A percentile compares a stretch with the other conserved stretches of the same genome.
phyloP scores from a whole-genome alignment of 257 asterid species.

The Nicotiana tabacum region DNA sequence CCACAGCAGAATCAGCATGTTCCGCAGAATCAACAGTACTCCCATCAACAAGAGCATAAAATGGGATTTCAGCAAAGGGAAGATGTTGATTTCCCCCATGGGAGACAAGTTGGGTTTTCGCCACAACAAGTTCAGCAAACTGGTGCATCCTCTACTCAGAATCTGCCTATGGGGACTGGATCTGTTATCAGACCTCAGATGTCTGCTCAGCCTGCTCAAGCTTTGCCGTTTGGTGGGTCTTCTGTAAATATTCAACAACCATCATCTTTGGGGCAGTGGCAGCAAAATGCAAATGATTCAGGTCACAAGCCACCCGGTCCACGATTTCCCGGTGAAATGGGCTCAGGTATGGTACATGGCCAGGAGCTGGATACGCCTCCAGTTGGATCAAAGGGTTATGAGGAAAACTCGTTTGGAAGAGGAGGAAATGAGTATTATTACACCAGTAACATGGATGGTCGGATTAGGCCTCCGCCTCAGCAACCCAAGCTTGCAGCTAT shows the following conservation, averaged over 20 bases:
- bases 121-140: conserved; percentile 54
- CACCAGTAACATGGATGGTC: conserved; percentile 45
- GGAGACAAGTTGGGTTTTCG: conserved; percentile 56
- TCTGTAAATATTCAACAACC: conserved; percentile 49
- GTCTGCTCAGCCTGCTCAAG: conserved; percentile 44
- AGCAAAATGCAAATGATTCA: conserved; percentile 41
- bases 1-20: conserved; percentile 49
- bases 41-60: conserved; percentile 59
- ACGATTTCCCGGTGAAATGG: conserved; percentile 57
- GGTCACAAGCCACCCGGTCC: conserved; percentile 46
- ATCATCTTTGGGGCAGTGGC: conserved; percentile 38
- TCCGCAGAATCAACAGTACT: conserved; percentile 49
- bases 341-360: conserved; percentile 49
- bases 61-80: conserved; percentile 50
- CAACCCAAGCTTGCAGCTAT: conserved; percentile 82
- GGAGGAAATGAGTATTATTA: conserved; percentile 53
- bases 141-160: conserved; percentile 45
- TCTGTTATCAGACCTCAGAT: conserved; percentile 36
- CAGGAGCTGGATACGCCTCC: conserved; percentile 51
- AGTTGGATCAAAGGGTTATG: conserved; percentile 55
- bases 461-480: conserved; percentile 33
- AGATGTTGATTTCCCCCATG: conserved; percentile 48
- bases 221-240: conserved; percentile 38
- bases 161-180: conserved; percentile 32
- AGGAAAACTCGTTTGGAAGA: conserved; percentile 58